Evolutionary conservation across 257 asterid genomes (phyloP).

Genomic region (Mitragyna speciosa): DNA sequence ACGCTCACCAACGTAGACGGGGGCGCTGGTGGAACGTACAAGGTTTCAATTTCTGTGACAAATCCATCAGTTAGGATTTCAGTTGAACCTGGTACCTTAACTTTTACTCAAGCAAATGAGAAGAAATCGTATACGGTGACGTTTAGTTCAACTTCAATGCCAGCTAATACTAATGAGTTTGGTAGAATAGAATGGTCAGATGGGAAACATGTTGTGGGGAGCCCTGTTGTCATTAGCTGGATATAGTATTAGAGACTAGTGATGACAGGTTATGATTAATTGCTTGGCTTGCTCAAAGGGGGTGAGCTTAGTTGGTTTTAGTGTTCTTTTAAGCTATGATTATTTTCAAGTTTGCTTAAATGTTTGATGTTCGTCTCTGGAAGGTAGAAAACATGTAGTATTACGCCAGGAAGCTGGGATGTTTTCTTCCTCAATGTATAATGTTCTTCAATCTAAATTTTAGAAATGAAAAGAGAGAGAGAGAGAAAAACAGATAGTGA

Average conservation of each 20-base stretch:
- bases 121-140: slow-evolving; percentile 68
- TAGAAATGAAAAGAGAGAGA: not conserved
- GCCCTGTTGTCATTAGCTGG: slow-evolving; percentile 85
- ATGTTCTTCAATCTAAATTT: not conserved
- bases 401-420: slow-evolving; percentile 17
- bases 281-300: slow-evolving; percentile 20
- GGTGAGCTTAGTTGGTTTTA: not conserved
- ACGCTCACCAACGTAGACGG: slow-evolving; percentile 74
- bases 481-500: not conserved
- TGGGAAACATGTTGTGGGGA: slow-evolving; percentile 77
- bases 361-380: slow-evolving; percentile 8
- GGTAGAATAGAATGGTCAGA: slow-evolving; percentile 90
- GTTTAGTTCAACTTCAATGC: slow-evolving; percentile 50
- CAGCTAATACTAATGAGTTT: slow-evolving; percentile 52
- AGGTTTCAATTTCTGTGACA: slow-evolving; percentile 44
- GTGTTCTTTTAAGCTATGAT: slow-evolving; percentile 1
- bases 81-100: slow-evolving; percentile 61
- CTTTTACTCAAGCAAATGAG: slow-evolving; percentile 50
- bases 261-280: not conserved
- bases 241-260: slow-evolving; percentile 9
- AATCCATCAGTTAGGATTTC: slow-evolving; percentile 46
- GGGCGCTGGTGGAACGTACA: slow-evolving; percentile 56
- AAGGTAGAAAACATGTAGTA: slow-evolving; percentile 4
- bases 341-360: not conserved
- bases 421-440: slow-evolving; percentile 19